Percentiles rank a stretch among this genome's conserved stretches.
Conservation (phyloP, 441 rosid genomes). For the Bruguiera hainesii region DNA sequence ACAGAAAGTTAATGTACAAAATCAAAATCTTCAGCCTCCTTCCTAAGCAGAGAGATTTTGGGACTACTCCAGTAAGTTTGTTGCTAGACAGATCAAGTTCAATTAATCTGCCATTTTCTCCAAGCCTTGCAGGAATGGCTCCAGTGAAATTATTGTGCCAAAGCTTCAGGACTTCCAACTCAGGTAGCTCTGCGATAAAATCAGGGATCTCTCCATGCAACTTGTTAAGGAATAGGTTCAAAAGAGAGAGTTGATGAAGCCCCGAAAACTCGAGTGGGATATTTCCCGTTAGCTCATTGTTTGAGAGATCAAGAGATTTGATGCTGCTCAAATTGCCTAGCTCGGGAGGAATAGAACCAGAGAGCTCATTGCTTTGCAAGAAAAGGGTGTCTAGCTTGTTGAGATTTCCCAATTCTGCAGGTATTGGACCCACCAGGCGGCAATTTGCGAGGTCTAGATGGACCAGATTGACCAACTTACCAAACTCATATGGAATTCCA, state of each 20-base stretch:
- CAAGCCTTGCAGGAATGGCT: constrained; percentile 64
- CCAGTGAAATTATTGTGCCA: constrained; percentile 89
- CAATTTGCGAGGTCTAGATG: constrained; percentile 75
- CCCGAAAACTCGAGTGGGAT: constrained; percentile 58
- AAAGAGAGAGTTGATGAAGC: constrained; percentile 48
- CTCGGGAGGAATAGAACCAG: constrained; percentile 52
- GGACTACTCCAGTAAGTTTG: constrained; percentile 81
- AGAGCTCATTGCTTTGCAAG: constrained; percentile 67
- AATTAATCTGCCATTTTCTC: constrained; percentile 57
- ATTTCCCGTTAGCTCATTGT: constrained; percentile 65
- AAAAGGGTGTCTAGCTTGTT: constrained; percentile 60
- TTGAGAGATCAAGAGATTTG: constrained; percentile 70
- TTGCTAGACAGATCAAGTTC: constrained; percentile 76
- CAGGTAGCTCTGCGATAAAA: constrained; percentile 55
- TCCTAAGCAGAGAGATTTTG: constrained; percentile 58
- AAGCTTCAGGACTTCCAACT: constrained; percentile 52
- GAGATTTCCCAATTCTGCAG: constrained; percentile 60
- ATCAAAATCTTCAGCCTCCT: constrained; percentile 60
- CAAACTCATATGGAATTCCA: constrained; percentile 65
- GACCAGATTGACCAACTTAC: constrained; percentile 53
- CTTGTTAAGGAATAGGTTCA: constrained; percentile 63
- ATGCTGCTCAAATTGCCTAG: constrained; percentile 64
- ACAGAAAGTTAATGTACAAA: constrained; percentile 67
- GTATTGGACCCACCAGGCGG: constrained; percentile 57
- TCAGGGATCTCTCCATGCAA: constrained; percentile 74